A percentile compares a stretch with the other conserved stretches of the same genome.
These are phyloP conservation scores for Psilocybe sp. DNA, from an alignment of 768 basidiomycete genomes.

Conservation along the genomic window DNA sequence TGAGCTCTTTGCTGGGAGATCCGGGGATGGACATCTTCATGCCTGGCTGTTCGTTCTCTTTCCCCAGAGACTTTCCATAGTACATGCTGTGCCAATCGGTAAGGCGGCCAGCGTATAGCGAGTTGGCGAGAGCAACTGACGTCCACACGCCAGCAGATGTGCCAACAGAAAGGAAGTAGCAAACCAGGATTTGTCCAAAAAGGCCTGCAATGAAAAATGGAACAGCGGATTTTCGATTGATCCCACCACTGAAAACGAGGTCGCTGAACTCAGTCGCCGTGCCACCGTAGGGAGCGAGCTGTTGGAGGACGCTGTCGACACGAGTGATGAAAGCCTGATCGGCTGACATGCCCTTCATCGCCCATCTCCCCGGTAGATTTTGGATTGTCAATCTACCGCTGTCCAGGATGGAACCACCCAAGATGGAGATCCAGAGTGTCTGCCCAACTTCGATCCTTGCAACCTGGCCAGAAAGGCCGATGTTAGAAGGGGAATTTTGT, in stretches of 20 bases:
- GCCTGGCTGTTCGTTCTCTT: constrained; percentile 13
- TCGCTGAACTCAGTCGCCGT: constrained; percentile 14
- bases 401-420: constrained; percentile 21
- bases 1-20: constrained; percentile 13
- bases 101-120: constrained; percentile 16
- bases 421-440: constrained; percentile 22
- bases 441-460: constrained; percentile 17
- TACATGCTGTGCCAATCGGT: constrained; percentile 21
- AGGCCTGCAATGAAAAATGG: constrained; percentile 23
- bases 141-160: constrained; percentile 26
- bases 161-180: constrained; percentile 24
- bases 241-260: constrained; percentile 17
- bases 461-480: neutral
- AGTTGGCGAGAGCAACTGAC: constrained; percentile 21
- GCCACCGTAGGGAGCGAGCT: constrained; percentile 12
- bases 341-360: constrained; percentile 11
- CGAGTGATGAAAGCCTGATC: constrained; percentile 19
- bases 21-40: constrained; percentile 18
- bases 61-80: constrained; percentile 13
- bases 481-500: neutral
- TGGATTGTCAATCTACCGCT: constrained; percentile 23
- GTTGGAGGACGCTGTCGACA: constrained; percentile 16
- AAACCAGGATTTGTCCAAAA: constrained; percentile 20
- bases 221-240: constrained; percentile 10
- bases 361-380: constrained; percentile 21